Conservation (phyloP, 2,329 filamentous ascomycete genomes). For the Annulohypoxylon truncatum region DNA sequence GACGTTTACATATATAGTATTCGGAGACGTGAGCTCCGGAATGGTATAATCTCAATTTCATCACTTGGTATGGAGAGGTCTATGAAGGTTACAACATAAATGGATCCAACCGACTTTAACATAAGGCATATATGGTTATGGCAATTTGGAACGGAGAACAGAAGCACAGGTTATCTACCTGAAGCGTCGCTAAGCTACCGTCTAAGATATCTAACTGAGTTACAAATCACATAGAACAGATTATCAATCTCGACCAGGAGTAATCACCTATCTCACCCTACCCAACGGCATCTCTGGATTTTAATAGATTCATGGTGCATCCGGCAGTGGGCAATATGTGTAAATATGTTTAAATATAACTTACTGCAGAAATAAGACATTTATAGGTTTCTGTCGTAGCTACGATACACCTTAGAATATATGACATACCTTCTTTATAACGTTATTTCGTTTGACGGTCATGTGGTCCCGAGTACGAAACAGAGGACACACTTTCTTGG, state of each 20-base stretch:
- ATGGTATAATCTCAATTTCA: conserved; percentile 22
- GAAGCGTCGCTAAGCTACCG: background rate
- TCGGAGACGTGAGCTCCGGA: conserved; percentile 35
- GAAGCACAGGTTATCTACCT: conserved; percentile 5
- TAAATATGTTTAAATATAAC: background rate
- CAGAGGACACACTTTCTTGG: background rate
- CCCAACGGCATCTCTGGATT: background rate
- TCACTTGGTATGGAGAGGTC: background rate
- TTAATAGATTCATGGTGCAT: background rate
- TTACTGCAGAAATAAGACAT: background rate
- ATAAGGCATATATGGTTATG: background rate
- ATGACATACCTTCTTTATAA: too few relatives aligned
- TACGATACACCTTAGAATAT: background rate
- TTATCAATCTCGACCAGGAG: background rate
- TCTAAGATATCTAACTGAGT: conserved; percentile 1
- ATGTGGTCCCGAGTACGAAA: background rate
- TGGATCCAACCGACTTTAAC: background rate
- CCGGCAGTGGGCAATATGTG: background rate
- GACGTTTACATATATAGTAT: conserved; percentile 25
- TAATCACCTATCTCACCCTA: background rate
- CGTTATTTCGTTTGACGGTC: too few relatives aligned
- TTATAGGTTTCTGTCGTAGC: background rate
- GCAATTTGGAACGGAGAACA: conserved; percentile 2
- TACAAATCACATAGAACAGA: background rate
- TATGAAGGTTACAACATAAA: conserved; percentile 3